Evolutionary conservation across 768 basidiomycete genomes (phyloP).

Genomic region (Boletus coccyginus): DNA sequence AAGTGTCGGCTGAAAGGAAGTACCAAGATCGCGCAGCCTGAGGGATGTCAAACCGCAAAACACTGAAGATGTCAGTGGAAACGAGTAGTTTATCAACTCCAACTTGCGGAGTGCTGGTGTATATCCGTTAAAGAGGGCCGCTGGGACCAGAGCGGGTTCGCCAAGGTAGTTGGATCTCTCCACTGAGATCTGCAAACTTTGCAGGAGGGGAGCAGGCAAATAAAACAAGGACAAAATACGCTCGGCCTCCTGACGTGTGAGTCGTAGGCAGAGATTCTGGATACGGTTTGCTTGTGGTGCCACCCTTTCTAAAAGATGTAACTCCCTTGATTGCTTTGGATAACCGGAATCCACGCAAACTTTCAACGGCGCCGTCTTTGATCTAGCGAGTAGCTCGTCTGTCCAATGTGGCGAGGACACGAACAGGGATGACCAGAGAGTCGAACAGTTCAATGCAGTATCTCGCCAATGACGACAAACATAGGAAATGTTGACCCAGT

Average conservation of each 20-base stretch:
- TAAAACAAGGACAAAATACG: slow-evolving; percentile 26
- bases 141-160: slow-evolving; percentile 24
- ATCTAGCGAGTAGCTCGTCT: slow-evolving; percentile 43
- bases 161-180: slow-evolving; percentile 15
- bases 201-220: slow-evolving; percentile 32
- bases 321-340: slow-evolving; percentile 23
- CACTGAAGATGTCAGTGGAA: slow-evolving; percentile 37
- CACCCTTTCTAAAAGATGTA: slow-evolving; percentile 30
- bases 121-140: slow-evolving; percentile 30
- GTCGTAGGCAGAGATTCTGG: slow-evolving; percentile 29
- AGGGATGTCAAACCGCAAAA: slow-evolving; percentile 38
- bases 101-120: slow-evolving; percentile 36
- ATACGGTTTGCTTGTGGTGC: slow-evolving; percentile 35
- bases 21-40: slow-evolving; percentile 30
- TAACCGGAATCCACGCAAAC: slow-evolving; percentile 27
- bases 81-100: slow-evolving; percentile 33
- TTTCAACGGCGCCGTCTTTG: slow-evolving; percentile 37
- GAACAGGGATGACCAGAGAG: slow-evolving; percentile 39
- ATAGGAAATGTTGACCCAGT: slow-evolving; percentile 24
- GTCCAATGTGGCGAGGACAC: slow-evolving; percentile 36
- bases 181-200: slow-evolving; percentile 27
- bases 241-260: slow-evolving; percentile 14
- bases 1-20: slow-evolving; percentile 28
- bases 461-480: slow-evolving; percentile 40
- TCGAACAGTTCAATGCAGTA: slow-evolving; percentile 39